Percentiles rank a stretch among this genome's conserved stretches.
phyloP scores from a whole-genome alignment of 805 yeast genomes.

The Candida stauntonica region DNA sequence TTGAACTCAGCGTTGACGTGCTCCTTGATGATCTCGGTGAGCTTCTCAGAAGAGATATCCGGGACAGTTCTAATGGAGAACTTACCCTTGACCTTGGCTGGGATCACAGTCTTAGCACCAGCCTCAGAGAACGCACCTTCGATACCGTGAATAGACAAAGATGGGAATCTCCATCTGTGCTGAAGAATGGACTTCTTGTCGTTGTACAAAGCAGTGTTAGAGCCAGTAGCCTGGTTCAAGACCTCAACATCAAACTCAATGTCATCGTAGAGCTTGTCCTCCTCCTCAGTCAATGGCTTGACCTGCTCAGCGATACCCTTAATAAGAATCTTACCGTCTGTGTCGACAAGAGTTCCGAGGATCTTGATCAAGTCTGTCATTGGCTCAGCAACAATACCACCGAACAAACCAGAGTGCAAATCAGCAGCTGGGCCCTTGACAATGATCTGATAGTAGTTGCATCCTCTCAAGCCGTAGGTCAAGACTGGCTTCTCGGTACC shows the following conservation, averaged over 20 bases:
- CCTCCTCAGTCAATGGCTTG: constrained; percentile 84
- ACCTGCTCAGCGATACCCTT: constrained; percentile 93
- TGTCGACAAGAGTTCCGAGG: constrained; percentile 71
- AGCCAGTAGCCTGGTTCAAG: constrained; percentile 84
- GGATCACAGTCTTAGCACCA: constrained; percentile 98
- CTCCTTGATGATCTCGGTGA: constrained; percentile 71
- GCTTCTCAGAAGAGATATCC: constrained; percentile 73
- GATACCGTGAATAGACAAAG: constrained; percentile 91
- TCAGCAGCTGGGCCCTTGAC: constrained; percentile 94
- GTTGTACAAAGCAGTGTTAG: constrained; percentile 73
- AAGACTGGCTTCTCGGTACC: constrained; percentile 96
- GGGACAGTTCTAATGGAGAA: constrained; percentile 98
- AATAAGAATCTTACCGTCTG: constrained; percentile 76
- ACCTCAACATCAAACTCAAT: constrained; percentile 85
- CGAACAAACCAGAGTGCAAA: constrained; percentile 94
- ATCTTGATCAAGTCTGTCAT: constrained; percentile 86
- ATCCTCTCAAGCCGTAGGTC: constrained; percentile 97
- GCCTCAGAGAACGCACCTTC: constrained; percentile 95
- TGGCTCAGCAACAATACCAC: constrained; percentile 97
- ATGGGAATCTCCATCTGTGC: constrained; percentile 99
- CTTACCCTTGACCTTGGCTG: constrained; percentile 90
- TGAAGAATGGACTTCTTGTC: constrained; percentile 82
- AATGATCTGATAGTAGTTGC: constrained; percentile 82
- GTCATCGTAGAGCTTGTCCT: constrained; percentile 71
- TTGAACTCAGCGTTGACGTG: constrained; percentile 65